These are phyloP conservation scores for Prunus fruticosa DNA, from an alignment of 306 rosid species.

Conservation along the genomic window DNA sequence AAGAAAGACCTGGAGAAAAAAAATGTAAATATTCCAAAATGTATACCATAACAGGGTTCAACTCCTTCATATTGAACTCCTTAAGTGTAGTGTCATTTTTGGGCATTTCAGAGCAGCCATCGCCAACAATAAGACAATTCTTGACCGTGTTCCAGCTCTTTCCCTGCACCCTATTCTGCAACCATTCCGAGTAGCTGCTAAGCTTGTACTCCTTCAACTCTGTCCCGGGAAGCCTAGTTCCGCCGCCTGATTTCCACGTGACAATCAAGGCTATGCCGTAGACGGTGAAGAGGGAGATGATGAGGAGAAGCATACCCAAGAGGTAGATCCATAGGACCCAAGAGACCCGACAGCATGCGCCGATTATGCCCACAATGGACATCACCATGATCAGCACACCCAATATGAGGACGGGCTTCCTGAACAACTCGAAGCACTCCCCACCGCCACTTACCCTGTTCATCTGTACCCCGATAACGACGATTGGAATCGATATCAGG, in stretches of 20 bases:
- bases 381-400: constrained; percentile 54
- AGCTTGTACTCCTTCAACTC: constrained; percentile 67
- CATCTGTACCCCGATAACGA: constrained; percentile 47
- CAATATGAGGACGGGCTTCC: constrained; percentile 46
- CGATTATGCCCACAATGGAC: constrained; percentile 60
- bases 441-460: constrained; percentile 30
- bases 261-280: constrained; percentile 54
- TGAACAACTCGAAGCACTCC: constrained; percentile 52
- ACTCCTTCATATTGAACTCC: constrained; percentile 23
- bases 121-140: constrained; percentile 49
- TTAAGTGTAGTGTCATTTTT: constrained; percentile 1
- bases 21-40: not conserved
- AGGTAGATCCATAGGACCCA: constrained; percentile 74
- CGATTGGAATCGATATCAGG: constrained; percentile 59
- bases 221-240: constrained; percentile 20
- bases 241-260: constrained; percentile 51
- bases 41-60: constrained; percentile 58
- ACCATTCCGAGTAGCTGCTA: constrained; percentile 64
- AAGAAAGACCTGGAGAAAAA: not conserved
- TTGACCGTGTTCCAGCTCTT: constrained; percentile 51
- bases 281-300: constrained; percentile 42
- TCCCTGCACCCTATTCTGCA: constrained; percentile 56
- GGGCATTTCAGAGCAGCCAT: constrained; percentile 30
- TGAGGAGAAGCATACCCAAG: constrained; percentile 60
- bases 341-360: constrained; percentile 54